Evolutionary conservation across 345 rosid genomes (phyloP).

Genomic region (Populus nigra): DNA sequence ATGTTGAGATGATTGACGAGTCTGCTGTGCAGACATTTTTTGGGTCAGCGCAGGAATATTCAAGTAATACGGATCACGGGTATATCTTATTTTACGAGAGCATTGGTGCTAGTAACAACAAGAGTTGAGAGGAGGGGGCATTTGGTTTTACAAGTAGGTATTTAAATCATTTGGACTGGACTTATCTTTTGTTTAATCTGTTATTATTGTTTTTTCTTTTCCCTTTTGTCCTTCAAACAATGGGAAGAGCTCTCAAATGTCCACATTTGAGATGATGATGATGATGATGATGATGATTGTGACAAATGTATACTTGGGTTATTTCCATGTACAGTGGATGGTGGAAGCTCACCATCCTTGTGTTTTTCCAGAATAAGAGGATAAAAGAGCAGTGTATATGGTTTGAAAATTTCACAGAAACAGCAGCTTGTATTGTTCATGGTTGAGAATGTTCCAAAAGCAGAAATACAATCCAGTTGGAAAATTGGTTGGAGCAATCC

Average conservation of each 20-base stretch:
- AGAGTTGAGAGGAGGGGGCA: constrained; percentile 40
- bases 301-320: constrained; percentile 44
- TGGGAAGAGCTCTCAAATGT: constrained; percentile 32
- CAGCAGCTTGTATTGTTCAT: constrained; percentile 29
- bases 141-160: constrained; percentile 35
- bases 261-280: constrained; percentile 27
- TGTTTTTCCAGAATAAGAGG: constrained; percentile 41
- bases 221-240: constrained; percentile 22
- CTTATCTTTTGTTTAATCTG: constrained; percentile 13
- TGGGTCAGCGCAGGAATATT: constrained; percentile 94
- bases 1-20: constrained; percentile 97
- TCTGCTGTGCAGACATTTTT: constrained; percentile 97
- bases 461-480: constrained; percentile 21
- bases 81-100: constrained; percentile 97
- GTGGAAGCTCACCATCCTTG: constrained; percentile 44
- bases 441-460: constrained; percentile 30
- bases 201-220: constrained; percentile 21
- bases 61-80: constrained; percentile 96
- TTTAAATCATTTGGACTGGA: constrained; percentile 38
- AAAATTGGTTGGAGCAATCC: neutral
- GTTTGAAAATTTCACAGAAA: constrained; percentile 28
- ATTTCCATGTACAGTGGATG: constrained; percentile 63
- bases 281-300: constrained; percentile 26
- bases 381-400: constrained; percentile 42
- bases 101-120: constrained; percentile 51